Percentiles rank a stretch among this genome's conserved stretches.
phyloP scores from a whole-genome alignment of 1,284 basidiomycete genomes.

The Sanghuangporus weigelae region DNA sequence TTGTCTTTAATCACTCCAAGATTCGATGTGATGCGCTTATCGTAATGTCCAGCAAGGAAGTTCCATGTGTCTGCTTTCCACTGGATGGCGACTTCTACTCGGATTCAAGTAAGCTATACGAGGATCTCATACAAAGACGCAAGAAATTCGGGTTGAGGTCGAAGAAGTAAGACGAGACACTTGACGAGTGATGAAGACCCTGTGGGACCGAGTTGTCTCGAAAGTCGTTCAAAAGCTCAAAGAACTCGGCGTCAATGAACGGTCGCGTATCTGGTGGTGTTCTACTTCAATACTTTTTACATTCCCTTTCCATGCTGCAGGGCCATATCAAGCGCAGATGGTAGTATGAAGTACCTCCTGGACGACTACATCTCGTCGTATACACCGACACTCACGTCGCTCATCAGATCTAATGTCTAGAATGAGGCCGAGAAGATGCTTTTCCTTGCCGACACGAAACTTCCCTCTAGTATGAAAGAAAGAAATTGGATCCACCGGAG shows the following conservation, averaged over 20 bases:
- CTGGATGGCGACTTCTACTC: neutral
- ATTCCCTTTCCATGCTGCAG: constrained; percentile 32
- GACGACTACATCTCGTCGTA: constrained; percentile 35
- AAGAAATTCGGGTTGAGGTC: neutral
- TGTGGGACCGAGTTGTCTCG: constrained; percentile 32
- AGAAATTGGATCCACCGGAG: neutral
- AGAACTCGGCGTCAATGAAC: constrained; percentile 11
- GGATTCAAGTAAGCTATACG: neutral
- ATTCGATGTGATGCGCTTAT: constrained; percentile 5
- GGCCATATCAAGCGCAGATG: neutral
- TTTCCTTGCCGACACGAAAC: neutral
- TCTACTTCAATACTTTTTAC: constrained; percentile 30
- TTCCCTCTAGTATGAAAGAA: neutral
- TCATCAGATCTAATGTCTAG: constrained; percentile 15
- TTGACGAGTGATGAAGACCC: constrained; percentile 23
- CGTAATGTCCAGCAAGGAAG: neutral
- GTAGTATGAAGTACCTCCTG: constrained; percentile 18
- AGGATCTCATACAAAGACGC: neutral
- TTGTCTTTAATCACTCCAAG: constrained; percentile 1
- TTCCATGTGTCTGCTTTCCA: neutral
- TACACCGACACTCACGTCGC: constrained; percentile 30
- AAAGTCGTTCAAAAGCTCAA: constrained; percentile 27
- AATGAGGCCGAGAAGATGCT: no score
- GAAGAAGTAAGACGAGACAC: constrained; percentile 15
- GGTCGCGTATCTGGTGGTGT: constrained; percentile 42